Evolutionary conservation across 2,329 filamentous ascomycete genomes (phyloP), one percentile per base, ranked within the genome.

Genomic region (Alternaria sp.): DNA sequence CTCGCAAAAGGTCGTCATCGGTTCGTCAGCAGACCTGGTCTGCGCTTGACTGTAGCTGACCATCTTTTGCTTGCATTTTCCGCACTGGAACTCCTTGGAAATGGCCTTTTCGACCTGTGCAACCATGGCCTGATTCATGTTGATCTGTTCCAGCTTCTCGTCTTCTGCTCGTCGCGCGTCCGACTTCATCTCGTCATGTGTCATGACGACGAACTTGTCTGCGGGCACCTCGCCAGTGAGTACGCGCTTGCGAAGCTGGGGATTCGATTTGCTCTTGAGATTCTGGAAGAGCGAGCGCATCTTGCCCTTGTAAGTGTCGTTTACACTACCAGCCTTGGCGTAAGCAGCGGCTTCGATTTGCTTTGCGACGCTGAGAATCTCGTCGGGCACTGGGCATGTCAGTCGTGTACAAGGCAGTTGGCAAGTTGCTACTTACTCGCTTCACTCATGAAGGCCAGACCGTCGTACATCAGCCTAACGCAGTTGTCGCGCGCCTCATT

Each of bases 111-210:
- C 91, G 18, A 89, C 91, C 85, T 94, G 91, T 59, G 94, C 92
- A 11, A 97, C 94, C 89, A 98, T 96, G 1, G 95, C 93, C 80
- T 94, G 93, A 83, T 93, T 93, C 92, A 98, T 94, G 81, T 99
- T 99, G 81, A 97, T 93, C 81, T 92, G 89, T 77, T 93, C 86
- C 52, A 97, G 85, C 78, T 89, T 88, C 69, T 87, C 83, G 69
- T 97, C 93, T 74, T 90, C 87, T 71, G 88, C 88, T 63, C 89
- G 88, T 80, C 92, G 91, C 79, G 95, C 89, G 51, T 89, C 90
- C 49, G 92, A 95, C 83, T 96, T 96, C 77, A 99, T 87, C 79
- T 98, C 94, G 57, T 97, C 92, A 71, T 92, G 89, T 9, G 89
- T 87, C 95, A 99, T 97, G 72, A 84, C 83, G 59, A 97, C 93